Conservation (phyloP, 129 eudicot species). For the Smallanthus sonchifolius region DNA sequence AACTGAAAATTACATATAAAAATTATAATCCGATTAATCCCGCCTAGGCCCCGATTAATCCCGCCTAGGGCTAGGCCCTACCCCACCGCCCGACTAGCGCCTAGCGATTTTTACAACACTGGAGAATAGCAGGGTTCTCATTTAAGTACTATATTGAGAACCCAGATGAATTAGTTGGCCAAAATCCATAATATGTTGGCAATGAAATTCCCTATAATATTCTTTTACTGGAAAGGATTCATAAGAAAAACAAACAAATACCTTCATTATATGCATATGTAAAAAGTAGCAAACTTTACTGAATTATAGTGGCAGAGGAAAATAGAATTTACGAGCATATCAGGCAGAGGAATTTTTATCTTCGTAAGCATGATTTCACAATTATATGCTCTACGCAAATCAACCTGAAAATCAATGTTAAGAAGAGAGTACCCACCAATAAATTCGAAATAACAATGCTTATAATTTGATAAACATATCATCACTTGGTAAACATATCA, state of each 20-base stretch:
- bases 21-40: no score
- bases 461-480: constrained; percentile 11
- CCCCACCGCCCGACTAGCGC: no score
- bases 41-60: no score
- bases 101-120: no score
- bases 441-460: neutral
- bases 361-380: constrained; percentile 18
- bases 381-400: constrained; percentile 13
- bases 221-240: neutral
- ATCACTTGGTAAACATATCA: constrained; percentile 1
- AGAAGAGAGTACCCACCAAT: neutral
- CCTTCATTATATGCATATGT: neutral
- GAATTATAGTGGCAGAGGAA: neutral
- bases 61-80: no score
- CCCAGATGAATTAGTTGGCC: neutral
- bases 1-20: no score
- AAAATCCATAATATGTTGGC: neutral
- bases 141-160: neutral
- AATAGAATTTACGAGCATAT: constrained; percentile 34
- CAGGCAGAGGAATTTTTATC: constrained; percentile 10
- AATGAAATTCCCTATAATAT: neutral
- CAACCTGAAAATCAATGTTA: constrained; percentile 5
- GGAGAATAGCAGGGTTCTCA: no score
- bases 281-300: neutral
- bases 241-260: neutral